Evolutionary conservation across 225 moss, liverwort and hornwort species (phyloP), one percentile per base, ranked within the genome.

Genomic region (Anthoceros angustus): DNA sequence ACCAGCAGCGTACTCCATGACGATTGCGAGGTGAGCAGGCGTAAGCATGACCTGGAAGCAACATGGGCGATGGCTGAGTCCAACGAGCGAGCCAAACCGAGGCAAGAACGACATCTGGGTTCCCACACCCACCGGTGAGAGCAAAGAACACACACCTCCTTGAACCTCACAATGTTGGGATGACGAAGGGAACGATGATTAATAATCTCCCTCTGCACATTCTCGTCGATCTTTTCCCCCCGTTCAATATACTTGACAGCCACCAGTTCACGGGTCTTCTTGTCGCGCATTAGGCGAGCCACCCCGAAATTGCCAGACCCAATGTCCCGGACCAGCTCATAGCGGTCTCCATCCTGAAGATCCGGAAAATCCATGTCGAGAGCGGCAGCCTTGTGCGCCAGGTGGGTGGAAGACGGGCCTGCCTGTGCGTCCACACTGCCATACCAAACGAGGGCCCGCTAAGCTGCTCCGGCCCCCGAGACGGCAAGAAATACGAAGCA

Each of bases 1-100:
- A 21, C 92, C 92, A 12, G 88, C 92, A 0, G 92, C 92, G 21
- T 92, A 92, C 69, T 92, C 92, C 92, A 92, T 92, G 46, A 92
- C 88, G 16, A 92, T 92, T 0, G 92, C 92, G 76, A 92, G 77
- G 70, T 92, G 92, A 14, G 92, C 81, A 2, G 92, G 86, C 18
- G 92, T 92, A 69, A 84, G 67, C 91, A 92, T 92, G 2, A 92
- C 91, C 81, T 82, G 72, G 25, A 65, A 25, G 25, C 55, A 55
- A 18, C 5, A 20, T 4, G 14, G 14, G 4, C 55, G 8, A 55
- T 55, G 55, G 14, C 55, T 46, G 55, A 20, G 55, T 18, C 55
- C 14, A 5, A 18, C 14, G 14, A 6, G 5, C 5, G 46, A 55
- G 23, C 14, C n/a, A 15, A 55, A 55, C 55, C 18, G 25, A 8